Evolutionary conservation across 2,329 filamentous ascomycete genomes (phyloP).

Genomic region (Phaeosphaeria sp.): DNA sequence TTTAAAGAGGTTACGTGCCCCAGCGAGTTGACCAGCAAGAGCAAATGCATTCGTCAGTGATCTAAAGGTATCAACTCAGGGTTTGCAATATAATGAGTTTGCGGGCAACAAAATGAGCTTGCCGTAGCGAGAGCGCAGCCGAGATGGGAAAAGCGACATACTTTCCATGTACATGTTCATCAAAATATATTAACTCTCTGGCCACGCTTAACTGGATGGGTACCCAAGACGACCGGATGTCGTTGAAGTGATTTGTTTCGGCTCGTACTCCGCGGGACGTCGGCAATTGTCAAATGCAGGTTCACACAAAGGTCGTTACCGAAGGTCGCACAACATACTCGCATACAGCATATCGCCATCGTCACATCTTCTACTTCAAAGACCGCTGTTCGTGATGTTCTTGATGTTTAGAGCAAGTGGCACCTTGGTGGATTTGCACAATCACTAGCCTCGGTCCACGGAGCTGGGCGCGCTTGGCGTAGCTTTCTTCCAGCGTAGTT

Average conservation of each 20-base stretch:
- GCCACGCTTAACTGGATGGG: not conserved
- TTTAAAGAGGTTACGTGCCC: conserved; percentile 46
- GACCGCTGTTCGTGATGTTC: not conserved
- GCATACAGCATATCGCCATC: not conserved
- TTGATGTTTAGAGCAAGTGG: not conserved
- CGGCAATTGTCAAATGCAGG: not conserved
- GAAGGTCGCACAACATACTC: not conserved
- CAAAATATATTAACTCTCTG: not conserved
- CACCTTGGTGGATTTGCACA: not conserved
- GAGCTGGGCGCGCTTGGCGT: not conserved
- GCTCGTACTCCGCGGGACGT: not conserved
- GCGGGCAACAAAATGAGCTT: not conserved
- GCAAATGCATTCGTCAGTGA: conserved; percentile 31
- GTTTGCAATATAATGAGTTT: not conserved
- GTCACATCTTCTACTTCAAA: not conserved
- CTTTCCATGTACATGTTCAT: not conserved
- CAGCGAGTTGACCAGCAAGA: conserved; percentile 37
- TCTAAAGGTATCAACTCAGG: not conserved
- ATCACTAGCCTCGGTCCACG: not conserved
- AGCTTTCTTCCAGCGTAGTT: not conserved
- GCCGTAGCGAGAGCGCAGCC: not conserved
- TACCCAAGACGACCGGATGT: not conserved
- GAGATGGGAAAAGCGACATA: not conserved
- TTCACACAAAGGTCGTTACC: not conserved
- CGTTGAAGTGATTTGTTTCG: not conserved